Base-by-base conservation (phyloP, 495 filamentous ascomycete genomes). In the Pyronema domesticum region DNA sequence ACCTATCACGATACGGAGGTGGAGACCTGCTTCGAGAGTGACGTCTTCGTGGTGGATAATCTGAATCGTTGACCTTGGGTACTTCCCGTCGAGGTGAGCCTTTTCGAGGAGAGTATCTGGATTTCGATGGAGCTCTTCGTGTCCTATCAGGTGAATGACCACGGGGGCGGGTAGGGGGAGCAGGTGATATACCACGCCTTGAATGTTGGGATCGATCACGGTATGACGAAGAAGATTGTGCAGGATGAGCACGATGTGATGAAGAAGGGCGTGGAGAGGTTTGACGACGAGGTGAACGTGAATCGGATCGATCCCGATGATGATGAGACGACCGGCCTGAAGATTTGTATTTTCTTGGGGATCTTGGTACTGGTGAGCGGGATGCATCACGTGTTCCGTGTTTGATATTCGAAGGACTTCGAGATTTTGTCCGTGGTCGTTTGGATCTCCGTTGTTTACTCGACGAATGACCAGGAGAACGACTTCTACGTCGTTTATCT, bases 371-470 rank as follows among this genome's bases (percentile, higher is more conserved):
- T 64, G 60, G 60, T 58, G 62, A 64, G 48, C 23, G 51, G 30
- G 62, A 64, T 37, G 39, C 51, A 60, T 64, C 62, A 45, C 62
- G 63, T 57, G 49, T 63, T 14, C 47, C 50, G 46, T 60, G 60
- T 40, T 60, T 62, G 7, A 54, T 53, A 48, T 46, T 60, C 37
- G 60, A 63, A 46, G 43, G 60, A 54, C 56, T 62, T 57, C 62
- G 8, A 46, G 52, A 54, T 46, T 30, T 54, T 34, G 37, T 18
- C 15, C 58, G 57, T 42, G 61, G 61, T 30, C 62, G 61, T 36
- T 58, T 62, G 47, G 61, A 46, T 55, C 59, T 64, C 40, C 60
- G 64, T 23, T 57, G 51, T n/a, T 63, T 64, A 36, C 56, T 59
- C 46, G 57, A 56, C 17, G 55, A 57, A 50, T 64, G 61, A 8